A percentile compares a stretch with the other conserved stretches of the same genome.
Evolutionary conservation across 2,329 filamentous ascomycete genomes (phyloP).

Genomic region (Trichoderma arundinaceum): DNA sequence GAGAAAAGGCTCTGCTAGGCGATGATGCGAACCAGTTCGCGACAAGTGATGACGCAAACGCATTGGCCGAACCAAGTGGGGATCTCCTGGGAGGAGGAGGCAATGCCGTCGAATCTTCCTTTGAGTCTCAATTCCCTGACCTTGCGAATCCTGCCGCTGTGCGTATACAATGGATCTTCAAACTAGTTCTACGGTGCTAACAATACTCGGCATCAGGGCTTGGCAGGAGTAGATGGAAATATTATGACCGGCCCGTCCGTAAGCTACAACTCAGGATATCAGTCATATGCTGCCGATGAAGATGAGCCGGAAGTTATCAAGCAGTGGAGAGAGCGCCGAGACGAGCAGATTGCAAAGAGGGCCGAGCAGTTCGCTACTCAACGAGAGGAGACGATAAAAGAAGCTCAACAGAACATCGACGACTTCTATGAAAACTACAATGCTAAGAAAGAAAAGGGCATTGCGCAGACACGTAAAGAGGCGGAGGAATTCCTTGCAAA

Average conservation of each 20-base stretch:
- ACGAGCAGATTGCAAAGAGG: conserved; percentile 81
- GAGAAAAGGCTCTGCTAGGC: conserved; percentile 87
- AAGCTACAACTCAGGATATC: conserved; percentile 66
- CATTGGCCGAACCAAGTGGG: conserved; percentile 67
- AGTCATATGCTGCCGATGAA: conserved; percentile 67
- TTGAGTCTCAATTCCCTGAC: conserved; percentile 90
- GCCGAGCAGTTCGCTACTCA: conserved; percentile 81
- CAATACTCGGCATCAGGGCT: neutral
- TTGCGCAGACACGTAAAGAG: conserved; percentile 86
- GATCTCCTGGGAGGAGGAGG: conserved; percentile 77
- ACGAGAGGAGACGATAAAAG: conserved; percentile 83
- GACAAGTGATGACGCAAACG: conserved; percentile 72
- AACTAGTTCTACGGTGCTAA: conserved; percentile 16
- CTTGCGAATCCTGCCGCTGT: conserved; percentile 56
- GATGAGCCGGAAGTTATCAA: conserved; percentile 87
- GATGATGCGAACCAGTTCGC: conserved; percentile 93
- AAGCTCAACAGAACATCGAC: conserved; percentile 92
- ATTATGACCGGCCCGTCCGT: conserved; percentile 75
- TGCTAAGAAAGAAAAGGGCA: conserved; percentile 92
- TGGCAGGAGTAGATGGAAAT: conserved; percentile 38
- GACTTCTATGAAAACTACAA: conserved; percentile 99
- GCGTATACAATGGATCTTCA: conserved; percentile 33
- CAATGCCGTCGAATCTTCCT: conserved; percentile 59
- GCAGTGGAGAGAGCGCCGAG: conserved; percentile 90
- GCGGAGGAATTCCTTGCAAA: conserved; percentile 89